Evolutionary conservation across 345 rosid species (phyloP).

Genomic region (Turnera subulata): DNA sequence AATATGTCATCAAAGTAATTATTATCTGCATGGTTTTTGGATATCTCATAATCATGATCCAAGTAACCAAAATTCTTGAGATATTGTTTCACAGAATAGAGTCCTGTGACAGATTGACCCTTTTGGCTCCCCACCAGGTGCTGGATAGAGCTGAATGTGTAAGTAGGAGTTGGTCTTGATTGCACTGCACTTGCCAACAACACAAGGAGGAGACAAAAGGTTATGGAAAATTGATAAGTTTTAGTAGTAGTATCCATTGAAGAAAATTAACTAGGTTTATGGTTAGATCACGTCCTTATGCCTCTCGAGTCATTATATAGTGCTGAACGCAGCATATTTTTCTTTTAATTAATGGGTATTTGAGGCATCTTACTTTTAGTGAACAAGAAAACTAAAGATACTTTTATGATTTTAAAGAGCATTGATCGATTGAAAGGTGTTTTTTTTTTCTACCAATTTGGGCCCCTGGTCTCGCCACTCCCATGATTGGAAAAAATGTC

Average conservation of each 20-base stretch:
- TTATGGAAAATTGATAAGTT: neutral
- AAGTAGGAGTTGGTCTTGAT: neutral
- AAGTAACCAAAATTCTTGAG: conserved; percentile 14
- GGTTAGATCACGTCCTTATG: no score
- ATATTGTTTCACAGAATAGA: conserved; percentile 9
- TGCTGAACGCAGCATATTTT: no score
- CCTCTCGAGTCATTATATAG: no score
- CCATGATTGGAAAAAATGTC: no score
- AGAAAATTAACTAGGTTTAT: no score
- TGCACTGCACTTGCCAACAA: neutral
- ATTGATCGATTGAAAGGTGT: no score
- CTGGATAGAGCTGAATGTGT: neutral
- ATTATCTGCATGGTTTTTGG: neutral
- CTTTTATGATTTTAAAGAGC: no score
- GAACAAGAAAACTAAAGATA: no score
- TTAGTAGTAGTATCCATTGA: neutral
- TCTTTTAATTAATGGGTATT: no score
- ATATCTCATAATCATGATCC: neutral
- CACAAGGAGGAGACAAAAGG: neutral
- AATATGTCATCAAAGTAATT: neutral
- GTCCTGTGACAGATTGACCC: conserved; percentile 4
- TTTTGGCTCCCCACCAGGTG: conserved; percentile 8
- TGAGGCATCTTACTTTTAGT: no score
- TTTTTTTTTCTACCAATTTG: no score
- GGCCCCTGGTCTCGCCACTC: no score